These are phyloP conservation scores for Boletus pseudo-olivaceus DNA, from an alignment of 768 basidiomycete genomes.

Conservation along the genomic window DNA sequence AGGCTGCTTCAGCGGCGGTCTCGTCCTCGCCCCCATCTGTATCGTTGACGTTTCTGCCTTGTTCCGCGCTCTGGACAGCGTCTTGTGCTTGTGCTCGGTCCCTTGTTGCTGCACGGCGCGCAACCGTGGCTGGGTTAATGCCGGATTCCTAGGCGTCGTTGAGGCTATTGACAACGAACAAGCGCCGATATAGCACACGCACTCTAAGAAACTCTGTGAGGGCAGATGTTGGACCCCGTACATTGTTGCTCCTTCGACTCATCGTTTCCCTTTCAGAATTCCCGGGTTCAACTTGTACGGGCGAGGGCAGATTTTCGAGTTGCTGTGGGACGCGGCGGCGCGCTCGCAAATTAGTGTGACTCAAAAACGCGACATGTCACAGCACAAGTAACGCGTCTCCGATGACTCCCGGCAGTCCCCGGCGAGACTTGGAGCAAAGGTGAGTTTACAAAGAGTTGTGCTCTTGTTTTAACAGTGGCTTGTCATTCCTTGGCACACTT, in stretches of 20 bases:
- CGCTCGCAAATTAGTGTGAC: conserved; percentile 14
- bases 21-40: conserved; percentile 7
- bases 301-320: neutral
- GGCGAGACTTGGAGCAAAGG: too few relatives aligned
- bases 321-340: conserved; percentile 1
- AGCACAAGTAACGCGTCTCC: conserved; percentile 1
- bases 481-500: neutral
- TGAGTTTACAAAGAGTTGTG: too few relatives aligned
- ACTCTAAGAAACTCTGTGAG: conserved; percentile 80
- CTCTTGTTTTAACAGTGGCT: too few relatives aligned
- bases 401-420: neutral
- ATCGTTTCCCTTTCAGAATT: conserved; percentile 4
- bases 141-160: conserved; percentile 43
- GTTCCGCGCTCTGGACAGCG: conserved; percentile 4
- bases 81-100: conserved; percentile 34
- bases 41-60: conserved; percentile 10
- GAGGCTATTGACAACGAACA: conserved; percentile 18
- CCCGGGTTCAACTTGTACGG: neutral
- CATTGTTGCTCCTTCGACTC: conserved; percentile 46
- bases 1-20: neutral
- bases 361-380: conserved; percentile 16
- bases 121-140: conserved; percentile 43
- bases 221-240: conserved; percentile 80
- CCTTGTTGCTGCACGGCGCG: conserved; percentile 34
- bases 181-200: conserved; percentile 8